These are phyloP conservation scores for Wickerhamomyces xylosicus DNA, from an alignment of 805 yeast species.

Conservation along the genomic window DNA sequence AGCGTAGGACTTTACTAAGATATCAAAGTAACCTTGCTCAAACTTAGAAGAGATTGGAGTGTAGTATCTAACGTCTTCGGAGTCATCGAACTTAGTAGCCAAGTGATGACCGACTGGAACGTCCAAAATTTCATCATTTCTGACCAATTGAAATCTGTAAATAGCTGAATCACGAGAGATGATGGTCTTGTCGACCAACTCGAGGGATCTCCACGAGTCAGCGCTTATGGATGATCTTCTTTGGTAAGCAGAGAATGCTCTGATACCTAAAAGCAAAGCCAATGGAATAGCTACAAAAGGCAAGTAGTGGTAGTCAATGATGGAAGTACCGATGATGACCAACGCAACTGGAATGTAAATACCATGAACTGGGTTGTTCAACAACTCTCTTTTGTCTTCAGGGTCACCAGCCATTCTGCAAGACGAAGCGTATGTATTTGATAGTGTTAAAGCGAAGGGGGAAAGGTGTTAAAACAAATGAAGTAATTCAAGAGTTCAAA, in stretches of 20 bases:
- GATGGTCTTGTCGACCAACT: slow-evolving; percentile 64
- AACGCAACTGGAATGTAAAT: slow-evolving; percentile 60
- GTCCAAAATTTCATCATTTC: slow-evolving; percentile 49
- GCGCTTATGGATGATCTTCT: slow-evolving; percentile 35
- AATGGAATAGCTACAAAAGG: slow-evolving; percentile 32
- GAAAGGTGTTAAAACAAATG: no score
- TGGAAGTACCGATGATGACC: slow-evolving; percentile 46
- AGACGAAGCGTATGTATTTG: no score
- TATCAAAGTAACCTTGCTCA: slow-evolving; percentile 67
- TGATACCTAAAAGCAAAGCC: slow-evolving; percentile 26
- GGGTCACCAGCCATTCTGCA: slow-evolving; percentile 9
- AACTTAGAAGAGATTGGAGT: slow-evolving; percentile 66
- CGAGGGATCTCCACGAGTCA: slow-evolving; percentile 53
- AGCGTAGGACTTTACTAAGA: slow-evolving; percentile 65
- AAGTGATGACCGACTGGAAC: slow-evolving; percentile 72
- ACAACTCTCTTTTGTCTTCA: slow-evolving; percentile 37
- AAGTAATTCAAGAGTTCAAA: no score
- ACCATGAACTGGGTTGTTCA: slow-evolving; percentile 68
- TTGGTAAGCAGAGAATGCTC: slow-evolving; percentile 25
- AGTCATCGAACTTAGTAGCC: slow-evolving; percentile 38
- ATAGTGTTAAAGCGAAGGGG: no score
- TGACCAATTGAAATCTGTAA: slow-evolving; percentile 57
- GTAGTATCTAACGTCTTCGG: slow-evolving; percentile 43
- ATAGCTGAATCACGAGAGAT: slow-evolving; percentile 62
- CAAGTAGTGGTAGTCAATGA: slow-evolving; percentile 39